Evolutionary conservation across 1,139 yeast species (phyloP).

Genomic region (Pichia sp.): DNA sequence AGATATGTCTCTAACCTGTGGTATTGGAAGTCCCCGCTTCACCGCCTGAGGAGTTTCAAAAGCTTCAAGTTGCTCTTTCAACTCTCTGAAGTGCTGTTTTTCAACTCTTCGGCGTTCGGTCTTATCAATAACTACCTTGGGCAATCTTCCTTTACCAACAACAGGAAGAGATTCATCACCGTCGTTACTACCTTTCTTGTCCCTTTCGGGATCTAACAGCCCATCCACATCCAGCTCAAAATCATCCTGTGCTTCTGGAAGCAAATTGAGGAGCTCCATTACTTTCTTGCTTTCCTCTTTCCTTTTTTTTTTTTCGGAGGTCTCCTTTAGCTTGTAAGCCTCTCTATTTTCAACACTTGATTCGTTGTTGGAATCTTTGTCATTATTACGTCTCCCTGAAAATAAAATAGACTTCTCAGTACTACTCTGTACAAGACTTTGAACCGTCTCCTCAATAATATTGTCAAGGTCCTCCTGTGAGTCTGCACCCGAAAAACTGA

Average conservation of each 20-base stretch:
- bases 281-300: conserved; percentile 21
- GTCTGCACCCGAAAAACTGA: conserved; percentile 41
- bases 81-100: conserved; percentile 27
- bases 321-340: conserved; percentile 9
- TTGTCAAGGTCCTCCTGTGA: conserved; percentile 9
- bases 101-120: conserved; percentile 19
- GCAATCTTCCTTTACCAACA: neutral
- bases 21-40: conserved; percentile 41
- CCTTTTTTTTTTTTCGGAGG: conserved; percentile 7
- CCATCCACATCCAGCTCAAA: conserved; percentile 46
- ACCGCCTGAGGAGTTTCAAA: conserved; percentile 41
- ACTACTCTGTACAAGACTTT: conserved; percentile 24
- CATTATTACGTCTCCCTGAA: conserved; percentile 20
- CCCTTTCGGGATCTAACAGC: neutral
- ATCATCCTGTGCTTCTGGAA: conserved; percentile 58
- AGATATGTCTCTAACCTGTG: neutral
- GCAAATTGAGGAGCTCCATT: conserved; percentile 33
- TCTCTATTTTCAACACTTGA: conserved; percentile 8
- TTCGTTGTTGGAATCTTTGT: conserved; percentile 8
- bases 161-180: conserved; percentile 6
- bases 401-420: conserved; percentile 27
- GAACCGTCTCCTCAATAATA: conserved; percentile 25
- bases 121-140: conserved; percentile 9
- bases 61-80: conserved; percentile 30
- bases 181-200: conserved; percentile 21